These are phyloP conservation scores for Gymnopus androsaceus DNA, from an alignment of 1,284 basidiomycete species.

Conservation along the genomic window DNA sequence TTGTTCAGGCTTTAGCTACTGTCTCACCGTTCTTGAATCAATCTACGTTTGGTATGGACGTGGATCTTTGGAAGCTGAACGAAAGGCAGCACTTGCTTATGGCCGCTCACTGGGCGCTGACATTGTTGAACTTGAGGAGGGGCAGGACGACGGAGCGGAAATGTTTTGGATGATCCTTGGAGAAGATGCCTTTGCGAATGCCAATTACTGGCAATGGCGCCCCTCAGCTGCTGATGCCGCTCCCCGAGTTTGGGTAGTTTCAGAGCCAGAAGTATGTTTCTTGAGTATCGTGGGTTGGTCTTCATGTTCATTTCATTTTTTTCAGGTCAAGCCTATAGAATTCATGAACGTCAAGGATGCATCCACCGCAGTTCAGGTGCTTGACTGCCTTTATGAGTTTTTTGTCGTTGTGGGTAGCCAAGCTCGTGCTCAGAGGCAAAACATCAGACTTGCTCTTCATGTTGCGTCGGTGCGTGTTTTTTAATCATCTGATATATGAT, in stretches of 20 bases:
- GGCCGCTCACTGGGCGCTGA: conserved; percentile 47
- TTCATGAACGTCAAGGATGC: conserved; percentile 34
- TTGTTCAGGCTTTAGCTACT: conserved; percentile 80
- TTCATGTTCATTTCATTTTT: background rate
- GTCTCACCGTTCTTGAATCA: conserved; percentile 65
- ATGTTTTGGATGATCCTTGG: conserved; percentile 85
- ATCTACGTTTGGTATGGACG: conserved; percentile 79
- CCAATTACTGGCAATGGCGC: conserved; percentile 79
- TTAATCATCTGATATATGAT: conserved; percentile 4
- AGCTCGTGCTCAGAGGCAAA: conserved; percentile 56
- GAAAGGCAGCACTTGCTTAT: conserved; percentile 61
- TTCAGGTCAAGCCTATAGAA: conserved; percentile 34
- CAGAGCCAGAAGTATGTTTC: conserved; percentile 41
- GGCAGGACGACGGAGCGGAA: conserved; percentile 63
- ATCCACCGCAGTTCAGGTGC: conserved; percentile 52
- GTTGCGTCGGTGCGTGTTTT: conserved; percentile 50
- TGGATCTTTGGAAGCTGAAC: conserved; percentile 61
- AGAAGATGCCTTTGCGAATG: conserved; percentile 68
- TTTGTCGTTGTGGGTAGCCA: conserved; percentile 72
- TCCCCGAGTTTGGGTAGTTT: conserved; percentile 60
- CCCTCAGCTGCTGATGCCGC: conserved; percentile 36
- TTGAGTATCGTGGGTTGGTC: conserved; percentile 6
- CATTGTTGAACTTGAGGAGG: conserved; percentile 60
- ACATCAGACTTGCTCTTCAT: conserved; percentile 62
- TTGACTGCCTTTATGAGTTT: conserved; percentile 76